Evolutionary conservation across 805 yeast genomes (phyloP).

Genomic region (Novakomyces olei): DNA sequence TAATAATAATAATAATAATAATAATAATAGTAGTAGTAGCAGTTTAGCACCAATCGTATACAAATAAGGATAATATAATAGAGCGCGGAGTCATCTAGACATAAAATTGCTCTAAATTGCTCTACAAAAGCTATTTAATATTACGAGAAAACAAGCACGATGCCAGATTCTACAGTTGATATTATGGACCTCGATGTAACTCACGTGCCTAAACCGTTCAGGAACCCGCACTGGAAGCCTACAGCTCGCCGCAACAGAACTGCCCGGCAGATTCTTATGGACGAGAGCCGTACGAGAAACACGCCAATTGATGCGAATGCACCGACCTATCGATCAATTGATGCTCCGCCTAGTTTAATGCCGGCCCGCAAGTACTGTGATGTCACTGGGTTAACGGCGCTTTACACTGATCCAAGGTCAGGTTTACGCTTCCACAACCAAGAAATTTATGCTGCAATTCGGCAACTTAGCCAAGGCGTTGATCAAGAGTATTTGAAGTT

Average conservation of each 20-base stretch:
- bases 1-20: too few relatives aligned
- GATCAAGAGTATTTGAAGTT: slow-evolving; percentile 78
- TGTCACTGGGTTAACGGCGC: slow-evolving; percentile 65
- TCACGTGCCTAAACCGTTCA: background rate
- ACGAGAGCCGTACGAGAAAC: too few relatives aligned
- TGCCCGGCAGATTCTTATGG: background rate
- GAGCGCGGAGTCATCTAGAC: too few relatives aligned
- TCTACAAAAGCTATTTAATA: background rate
- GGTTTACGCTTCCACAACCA: slow-evolving; percentile 57
- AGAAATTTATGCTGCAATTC: slow-evolving; percentile 55
- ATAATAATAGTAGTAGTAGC: too few relatives aligned
- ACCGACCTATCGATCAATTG: slow-evolving; percentile 45
- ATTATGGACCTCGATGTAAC: background rate
- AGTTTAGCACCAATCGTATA: too few relatives aligned
- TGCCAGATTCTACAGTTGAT: background rate
- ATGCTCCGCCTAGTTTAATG: slow-evolving; percentile 66
- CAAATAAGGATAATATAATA: too few relatives aligned
- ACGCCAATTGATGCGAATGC: background rate
- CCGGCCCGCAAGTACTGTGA: slow-evolving; percentile 77
- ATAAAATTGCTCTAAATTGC: too few relatives aligned
- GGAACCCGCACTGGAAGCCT: slow-evolving; percentile 2
- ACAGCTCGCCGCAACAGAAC: slow-evolving; percentile 1
- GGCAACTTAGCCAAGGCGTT: slow-evolving; percentile 64
- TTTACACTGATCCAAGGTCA: slow-evolving; percentile 42
- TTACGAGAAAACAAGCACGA: background rate